phyloP scores from a whole-genome alignment of 495 filamentous ascomycete genomes.

The Penicillium riverlandense region DNA sequence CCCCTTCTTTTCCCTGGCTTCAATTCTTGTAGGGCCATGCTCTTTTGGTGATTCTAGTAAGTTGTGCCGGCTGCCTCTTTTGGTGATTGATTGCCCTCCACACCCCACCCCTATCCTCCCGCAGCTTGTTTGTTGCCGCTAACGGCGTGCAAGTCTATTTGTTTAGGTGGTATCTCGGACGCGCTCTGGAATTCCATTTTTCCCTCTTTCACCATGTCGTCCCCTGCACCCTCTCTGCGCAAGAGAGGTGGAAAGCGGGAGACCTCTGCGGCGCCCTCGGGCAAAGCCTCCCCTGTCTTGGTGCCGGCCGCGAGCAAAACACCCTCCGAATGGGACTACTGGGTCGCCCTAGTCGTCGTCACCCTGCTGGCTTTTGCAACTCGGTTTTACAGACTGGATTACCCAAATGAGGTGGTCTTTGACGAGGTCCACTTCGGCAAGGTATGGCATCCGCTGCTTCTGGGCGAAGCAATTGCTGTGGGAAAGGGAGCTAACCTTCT shows the following conservation, averaged over 20 bases:
- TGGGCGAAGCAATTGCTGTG: background rate
- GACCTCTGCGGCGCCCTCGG: slow-evolving; percentile 19
- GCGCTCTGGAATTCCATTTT: slow-evolving; percentile 18
- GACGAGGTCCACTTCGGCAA: slow-evolving; percentile 99
- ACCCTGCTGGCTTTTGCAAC: slow-evolving; percentile 83
- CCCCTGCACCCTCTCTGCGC: slow-evolving; percentile 39
- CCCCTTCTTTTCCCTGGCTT: slow-evolving; percentile 7
- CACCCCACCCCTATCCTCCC: background rate
- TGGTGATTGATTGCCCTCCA: background rate
- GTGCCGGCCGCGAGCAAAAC: slow-evolving; percentile 17
- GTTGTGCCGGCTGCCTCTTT: background rate
- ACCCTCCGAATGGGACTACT: slow-evolving; percentile 72
- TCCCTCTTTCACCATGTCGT: slow-evolving; percentile 27
- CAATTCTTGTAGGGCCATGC: slow-evolving; percentile 18
- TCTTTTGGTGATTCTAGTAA: slow-evolving; percentile 23
- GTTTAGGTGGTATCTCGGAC: slow-evolving; percentile 29
- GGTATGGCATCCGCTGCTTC: slow-evolving; percentile 44
- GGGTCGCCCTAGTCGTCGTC: slow-evolving; percentile 68
- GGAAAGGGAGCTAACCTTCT: slow-evolving; percentile 9
- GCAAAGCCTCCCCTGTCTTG: slow-evolving; percentile 19
- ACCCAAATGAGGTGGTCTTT: slow-evolving; percentile 95
- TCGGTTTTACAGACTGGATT: slow-evolving; percentile 88
- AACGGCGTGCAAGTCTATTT: slow-evolving; percentile 21
- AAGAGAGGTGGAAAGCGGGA: slow-evolving; percentile 47
- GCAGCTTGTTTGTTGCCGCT: slow-evolving; percentile 1